Conservation (phyloP, 306 rosid species). For the Citrullus amarus region DNA sequence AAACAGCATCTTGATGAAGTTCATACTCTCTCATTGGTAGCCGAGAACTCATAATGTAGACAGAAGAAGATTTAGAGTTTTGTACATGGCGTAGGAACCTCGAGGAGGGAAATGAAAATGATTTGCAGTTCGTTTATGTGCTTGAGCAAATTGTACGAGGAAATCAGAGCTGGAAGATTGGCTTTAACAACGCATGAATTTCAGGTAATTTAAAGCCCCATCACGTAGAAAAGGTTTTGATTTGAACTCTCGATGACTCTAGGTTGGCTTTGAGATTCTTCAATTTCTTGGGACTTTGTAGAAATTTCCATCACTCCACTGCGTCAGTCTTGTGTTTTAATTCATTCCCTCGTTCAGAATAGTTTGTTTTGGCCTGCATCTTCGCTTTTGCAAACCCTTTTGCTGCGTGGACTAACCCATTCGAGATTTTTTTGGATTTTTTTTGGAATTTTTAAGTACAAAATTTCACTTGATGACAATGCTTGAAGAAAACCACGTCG, state of each 20-base stretch:
- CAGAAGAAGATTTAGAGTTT: constrained; percentile 10
- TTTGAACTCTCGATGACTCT: constrained; percentile 41
- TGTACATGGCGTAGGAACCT: constrained; percentile 12
- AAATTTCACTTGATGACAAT: constrained; percentile 9
- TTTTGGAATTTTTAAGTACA: constrained; percentile 28
- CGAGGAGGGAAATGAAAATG: constrained; percentile 29
- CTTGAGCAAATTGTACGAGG: constrained; percentile 60
- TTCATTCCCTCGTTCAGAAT: constrained; percentile 50
- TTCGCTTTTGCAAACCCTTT: constrained; percentile 67
- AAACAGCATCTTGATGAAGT: constrained; percentile 3
- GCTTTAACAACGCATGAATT: constrained; percentile 40
- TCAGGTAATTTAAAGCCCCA: constrained; percentile 38
- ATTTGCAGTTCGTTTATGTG: constrained; percentile 33
- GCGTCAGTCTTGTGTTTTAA: constrained; percentile 59
- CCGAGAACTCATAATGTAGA: constrained; percentile 8
- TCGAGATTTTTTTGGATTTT: constrained; percentile 26
- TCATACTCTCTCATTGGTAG: constrained; percentile 16
- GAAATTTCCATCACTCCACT: constrained; percentile 55
- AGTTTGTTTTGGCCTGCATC: constrained; percentile 66
- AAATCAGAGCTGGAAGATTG: constrained; percentile 56
- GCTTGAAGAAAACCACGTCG: neutral
- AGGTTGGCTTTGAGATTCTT: constrained; percentile 63
- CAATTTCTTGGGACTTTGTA: constrained; percentile 77
- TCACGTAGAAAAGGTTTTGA: constrained; percentile 58
- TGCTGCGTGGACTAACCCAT: constrained; percentile 45